Base-by-base conservation (phyloP, 805 yeast genomes). In the Saccharomycopsis vini region DNA sequence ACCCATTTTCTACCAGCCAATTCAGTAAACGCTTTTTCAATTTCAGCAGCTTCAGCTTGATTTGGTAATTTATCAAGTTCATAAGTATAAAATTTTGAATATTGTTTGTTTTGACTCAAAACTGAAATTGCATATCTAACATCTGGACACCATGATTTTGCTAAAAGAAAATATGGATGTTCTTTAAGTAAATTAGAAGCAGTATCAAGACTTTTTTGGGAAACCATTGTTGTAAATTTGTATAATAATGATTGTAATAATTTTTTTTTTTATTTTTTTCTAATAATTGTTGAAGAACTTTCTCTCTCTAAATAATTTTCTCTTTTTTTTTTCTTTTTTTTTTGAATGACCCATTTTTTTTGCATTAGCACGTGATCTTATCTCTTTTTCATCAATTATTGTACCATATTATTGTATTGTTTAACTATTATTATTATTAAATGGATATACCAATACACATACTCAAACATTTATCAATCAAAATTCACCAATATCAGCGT, bases 61-160 rank as follows among this genome's bases (percentile, higher is more conserved):
- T 68, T 67, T 13, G 50, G 48, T 50, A 72, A 55, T 50, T 72
- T 72, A 57, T 79, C 86, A 29, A 81, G 62, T 56, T 83, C 89
- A 24, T 83, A 65, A n/a, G 75, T 54, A 42, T 65, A 60, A 23
- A 38, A 38, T 52, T 77, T 73, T 38, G 68, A 66, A 9, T 54
- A 53, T 6, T 79, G 77, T 6, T 69, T 67, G 53, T 68, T 73
- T 42, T 73, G 69, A 40, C 70, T 66, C 70, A 77, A 79, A 19
- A 80, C 60, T 22, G 62, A 61, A 47, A 72, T 68, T 3, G 82
- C 74, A 56, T 79, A 82, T 40, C 72, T 76, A 53, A 89, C 81
- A 54, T 82, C 89, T 3, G 86, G 84, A 59, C 92, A 82, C 88
- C 88, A 81, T 16, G 80, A 69, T 52, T 81, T 82, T 33, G 83